Evolutionary conservation across 2,329 filamentous ascomycete species (phyloP).

Genomic region (Aspergillus novoparasiticus): DNA sequence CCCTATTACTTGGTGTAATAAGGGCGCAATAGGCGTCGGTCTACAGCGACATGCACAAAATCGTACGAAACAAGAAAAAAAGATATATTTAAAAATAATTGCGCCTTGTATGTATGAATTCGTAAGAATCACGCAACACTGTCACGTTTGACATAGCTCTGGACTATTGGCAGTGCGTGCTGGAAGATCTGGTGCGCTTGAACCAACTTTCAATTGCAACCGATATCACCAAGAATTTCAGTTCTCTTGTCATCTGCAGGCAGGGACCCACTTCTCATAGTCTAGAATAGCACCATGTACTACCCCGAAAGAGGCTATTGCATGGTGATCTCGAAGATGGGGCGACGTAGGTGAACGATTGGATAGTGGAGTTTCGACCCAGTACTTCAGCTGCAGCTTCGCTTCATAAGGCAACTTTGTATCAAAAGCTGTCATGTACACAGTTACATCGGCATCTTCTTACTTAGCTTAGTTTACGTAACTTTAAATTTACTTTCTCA

Average conservation of each 20-base stretch:
- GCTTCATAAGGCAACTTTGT: not conserved
- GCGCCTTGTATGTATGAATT: too few species aligned
- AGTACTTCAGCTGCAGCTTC: not conserved
- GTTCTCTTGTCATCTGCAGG: too few species aligned
- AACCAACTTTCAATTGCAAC: not conserved
- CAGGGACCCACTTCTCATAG: not conserved
- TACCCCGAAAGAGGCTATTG: not conserved
- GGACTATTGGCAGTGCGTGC: not conserved
- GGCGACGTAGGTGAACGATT: not conserved
- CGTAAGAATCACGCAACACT: too few species aligned
- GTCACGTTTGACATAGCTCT: rapidly evolving
- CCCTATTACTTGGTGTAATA: too few species aligned
- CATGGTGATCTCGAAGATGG: not conserved
- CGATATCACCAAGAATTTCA: not conserved
- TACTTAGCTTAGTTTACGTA: not conserved
- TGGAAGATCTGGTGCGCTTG: not conserved
- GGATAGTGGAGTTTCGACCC: not conserved
- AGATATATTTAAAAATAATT: too few species aligned
- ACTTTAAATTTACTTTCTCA: not conserved
- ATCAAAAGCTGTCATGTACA: not conserved
- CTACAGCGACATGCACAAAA: too few species aligned
- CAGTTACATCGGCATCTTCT: not conserved
- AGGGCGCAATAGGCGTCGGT: too few species aligned
- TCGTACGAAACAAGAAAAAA: too few species aligned
- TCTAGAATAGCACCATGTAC: not conserved